Conservation (phyloP, 2,329 filamentous ascomycete species). For the Fusarium brachygibbosum region DNA sequence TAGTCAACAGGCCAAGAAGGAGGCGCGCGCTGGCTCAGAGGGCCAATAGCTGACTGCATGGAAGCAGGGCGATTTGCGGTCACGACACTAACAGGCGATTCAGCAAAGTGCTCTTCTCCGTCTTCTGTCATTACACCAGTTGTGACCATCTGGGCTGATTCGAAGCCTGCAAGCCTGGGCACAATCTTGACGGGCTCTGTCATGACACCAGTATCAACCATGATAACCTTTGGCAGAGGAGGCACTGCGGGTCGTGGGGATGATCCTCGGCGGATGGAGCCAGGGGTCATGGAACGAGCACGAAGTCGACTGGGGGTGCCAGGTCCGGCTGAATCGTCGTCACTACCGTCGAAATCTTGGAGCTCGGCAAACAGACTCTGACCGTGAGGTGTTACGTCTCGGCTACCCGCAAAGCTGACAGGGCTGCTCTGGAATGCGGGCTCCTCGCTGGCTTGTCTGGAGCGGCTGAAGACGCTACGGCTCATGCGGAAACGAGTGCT, state of each 20-base stretch:
- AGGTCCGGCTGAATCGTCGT: slow-evolving; percentile 74
- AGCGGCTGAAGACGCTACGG: slow-evolving; percentile 70
- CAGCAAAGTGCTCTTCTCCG: slow-evolving; percentile 36
- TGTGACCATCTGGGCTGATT: slow-evolving; percentile 21
- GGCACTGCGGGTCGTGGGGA: slow-evolving; percentile 66
- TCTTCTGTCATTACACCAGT: slow-evolving; percentile 27
- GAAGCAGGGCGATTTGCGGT: slow-evolving; percentile 56
- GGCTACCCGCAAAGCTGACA: slow-evolving; percentile 66
- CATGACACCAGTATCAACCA: slow-evolving; percentile 73
- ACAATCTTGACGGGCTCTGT: slow-evolving; percentile 67
- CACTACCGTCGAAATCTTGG: slow-evolving; percentile 81
- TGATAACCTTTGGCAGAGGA: slow-evolving; percentile 64
- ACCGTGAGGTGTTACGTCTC: slow-evolving; percentile 64
- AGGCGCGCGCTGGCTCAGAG: slow-evolving; percentile 43
- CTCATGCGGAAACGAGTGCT: slow-evolving; percentile 77
- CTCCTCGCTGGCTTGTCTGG: slow-evolving; percentile 72
- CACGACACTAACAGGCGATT: slow-evolving; percentile 49
- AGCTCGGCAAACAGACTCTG: slow-evolving; percentile 95
- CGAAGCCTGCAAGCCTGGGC: slow-evolving; percentile 24
- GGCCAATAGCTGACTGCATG: slow-evolving; percentile 58
- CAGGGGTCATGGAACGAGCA: slow-evolving; percentile 63
- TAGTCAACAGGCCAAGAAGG: slow-evolving; percentile 47
- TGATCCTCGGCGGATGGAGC: slow-evolving; percentile 59
- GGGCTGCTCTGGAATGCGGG: slow-evolving; percentile 70
- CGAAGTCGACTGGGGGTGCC: slow-evolving; percentile 68